Evolutionary conservation across 176 grass and related monocot genomes (phyloP), one percentile per base, ranked within the genome.

Genomic region (Zizania latifolia): DNA sequence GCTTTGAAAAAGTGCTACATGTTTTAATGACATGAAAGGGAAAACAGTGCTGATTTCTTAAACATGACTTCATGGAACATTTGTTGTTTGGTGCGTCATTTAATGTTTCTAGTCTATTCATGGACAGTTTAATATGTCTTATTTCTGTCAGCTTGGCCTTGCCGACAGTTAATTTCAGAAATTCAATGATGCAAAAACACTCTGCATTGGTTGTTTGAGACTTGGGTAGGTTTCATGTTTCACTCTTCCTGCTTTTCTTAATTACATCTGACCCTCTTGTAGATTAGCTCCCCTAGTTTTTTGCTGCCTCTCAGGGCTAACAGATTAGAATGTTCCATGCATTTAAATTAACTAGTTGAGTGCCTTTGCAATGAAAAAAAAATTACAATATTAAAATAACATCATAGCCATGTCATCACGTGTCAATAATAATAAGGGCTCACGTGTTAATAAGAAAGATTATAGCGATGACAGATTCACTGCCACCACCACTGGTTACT

Each of bases 41-140:
- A 46, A 37, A 48, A 31, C 12, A 60, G 72, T 61, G 50, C 41
- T 0, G 16, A 28, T 77, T 51, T 40, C 54, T 77, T 62, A 70
- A 84, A 55, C 65, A 56, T 77, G 24, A 63, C 65, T 84, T 55
- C 64, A 31, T 40, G 44, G 33, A 31, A 62, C 43, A 70, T 53
- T 19, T 31, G 40, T 77, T 48, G 62, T 62, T 60, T 39, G 53
- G 13, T n/a, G 11, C 50, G 15, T 51, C 24, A 30, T 15, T 15
- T 21, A 78, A 29, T 38, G 23, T 67, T 51, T 55, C 4, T 29
- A 19, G 35, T 22, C 45, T 54, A 45, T 38, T 54, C 21, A 19
- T 54, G 17, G 31, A 32, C 41, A 54, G 53, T 29, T 32, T 70
- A 12, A 26, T 54, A 16, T 55, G 40, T 54, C 40, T 62, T 24